Base-by-base conservation (phyloP, 345 rosid species). In the Bruguiera parviflora region DNA sequence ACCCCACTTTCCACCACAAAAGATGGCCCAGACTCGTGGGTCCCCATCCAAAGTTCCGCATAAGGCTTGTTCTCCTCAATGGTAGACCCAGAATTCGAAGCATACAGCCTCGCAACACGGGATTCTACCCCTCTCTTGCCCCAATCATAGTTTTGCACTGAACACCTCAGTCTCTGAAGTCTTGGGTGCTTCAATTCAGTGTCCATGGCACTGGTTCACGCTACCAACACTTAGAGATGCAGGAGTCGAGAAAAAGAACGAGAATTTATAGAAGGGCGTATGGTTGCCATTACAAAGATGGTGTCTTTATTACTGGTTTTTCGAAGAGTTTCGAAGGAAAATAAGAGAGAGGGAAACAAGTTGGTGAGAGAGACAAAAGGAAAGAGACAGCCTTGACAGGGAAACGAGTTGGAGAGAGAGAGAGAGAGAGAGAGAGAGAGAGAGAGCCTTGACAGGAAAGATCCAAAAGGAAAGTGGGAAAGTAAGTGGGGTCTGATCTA, bases 41-140 rank as follows among this genome's bases (percentile, higher is more conserved):
- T 89, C n/a, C 95, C 95, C 87, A 89, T 85, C 95, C 95, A 89
- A 28, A 87, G 70, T 76, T 89, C 95, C 0, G 95, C 99, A 73
- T 87, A 96, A 2, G 92, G 89, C 81, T 63, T 79, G 2, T 84
- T 75, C 1, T 69, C 22, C 3, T 85, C 86, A 61, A 88, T 53
- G 59, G 56, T 64, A 6, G 71, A 46, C 62, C 88, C 88, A 0
- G 85, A 90, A 75, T 89, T 96, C 74, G 84, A 78, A 13, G 86
- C 75, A 61, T 68, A 82, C 6, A 92, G 87, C 76, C 82, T 86
- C 8, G 88, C 94, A 20, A 89, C 97, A 52, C 70, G 82, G 7
- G 96, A 88, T 43, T 87, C 94, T 21, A 28, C n/a, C 13, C 97
- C 99, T 13, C 46, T 29, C 68, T 78, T 77, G 0, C 99, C 99